phyloP scores from a whole-genome alignment of 768 basidiomycete genomes.

The Kwoniella botswanensis region DNA sequence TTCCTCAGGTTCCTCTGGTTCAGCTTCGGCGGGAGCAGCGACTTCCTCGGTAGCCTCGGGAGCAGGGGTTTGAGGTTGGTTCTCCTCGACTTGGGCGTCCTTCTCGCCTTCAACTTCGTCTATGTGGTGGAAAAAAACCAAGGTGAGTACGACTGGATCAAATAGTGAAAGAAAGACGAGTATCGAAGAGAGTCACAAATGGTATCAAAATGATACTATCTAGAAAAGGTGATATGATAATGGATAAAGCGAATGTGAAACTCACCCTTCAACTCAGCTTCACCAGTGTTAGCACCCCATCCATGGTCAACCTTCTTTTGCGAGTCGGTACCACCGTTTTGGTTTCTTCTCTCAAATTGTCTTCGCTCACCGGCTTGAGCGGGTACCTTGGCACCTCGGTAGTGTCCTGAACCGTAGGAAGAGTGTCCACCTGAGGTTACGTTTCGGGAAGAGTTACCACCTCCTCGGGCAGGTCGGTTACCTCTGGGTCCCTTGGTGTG shows the following conservation, averaged over 20 bases:
- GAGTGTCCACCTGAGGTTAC: constrained; percentile 58
- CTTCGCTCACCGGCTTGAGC: constrained; percentile 67
- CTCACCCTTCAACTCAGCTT: constrained; percentile 67
- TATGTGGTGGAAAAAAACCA: constrained; percentile 30
- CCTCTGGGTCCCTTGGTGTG: constrained; percentile 58
- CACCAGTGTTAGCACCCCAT: constrained; percentile 93
- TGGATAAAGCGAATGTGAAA: not conserved
- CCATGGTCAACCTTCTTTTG: constrained; percentile 93
- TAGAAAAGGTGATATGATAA: too few species aligned
- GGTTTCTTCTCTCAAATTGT: constrained; percentile 69
- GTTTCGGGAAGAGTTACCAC: constrained; percentile 57
- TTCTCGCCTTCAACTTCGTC: constrained; percentile 73
- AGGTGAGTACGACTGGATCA: not conserved
- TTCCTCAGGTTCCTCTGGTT: constrained; percentile 57
- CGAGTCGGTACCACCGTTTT: constrained; percentile 67
- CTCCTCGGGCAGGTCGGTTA: constrained; percentile 61
- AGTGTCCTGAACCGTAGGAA: constrained; percentile 62
- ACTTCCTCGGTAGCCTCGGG: constrained; percentile 64
- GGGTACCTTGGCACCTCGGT: constrained; percentile 55
- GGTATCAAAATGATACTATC: too few species aligned
- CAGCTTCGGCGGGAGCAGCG: constrained; percentile 51
- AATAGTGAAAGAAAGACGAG: not conserved
- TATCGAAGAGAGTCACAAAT: not conserved
- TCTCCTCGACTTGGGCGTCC: constrained; percentile 76
- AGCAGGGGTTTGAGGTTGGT: constrained; percentile 69